Conservation (phyloP, 2,329 filamentous ascomycete genomes). For the Chaetomium sp. region DNA sequence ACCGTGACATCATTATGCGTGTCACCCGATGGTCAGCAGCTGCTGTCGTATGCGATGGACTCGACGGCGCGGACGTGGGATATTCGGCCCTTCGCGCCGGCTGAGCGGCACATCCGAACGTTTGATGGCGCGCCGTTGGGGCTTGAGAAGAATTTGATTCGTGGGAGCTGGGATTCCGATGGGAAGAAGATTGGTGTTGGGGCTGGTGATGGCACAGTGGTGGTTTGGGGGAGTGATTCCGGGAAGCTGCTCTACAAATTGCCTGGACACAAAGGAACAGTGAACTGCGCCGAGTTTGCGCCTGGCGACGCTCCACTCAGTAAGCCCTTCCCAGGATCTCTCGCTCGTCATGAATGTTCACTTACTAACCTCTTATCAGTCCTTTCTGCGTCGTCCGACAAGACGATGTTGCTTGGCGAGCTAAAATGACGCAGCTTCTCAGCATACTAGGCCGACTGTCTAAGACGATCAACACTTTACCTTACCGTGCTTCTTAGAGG, state of each 20-base stretch:
- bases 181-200: slow-evolving; percentile 85
- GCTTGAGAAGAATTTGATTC: slow-evolving; percentile 84
- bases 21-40: slow-evolving; percentile 86
- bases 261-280: slow-evolving; percentile 88
- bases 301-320: slow-evolving; percentile 78
- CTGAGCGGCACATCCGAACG: slow-evolving; percentile 75
- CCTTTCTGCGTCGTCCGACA: slow-evolving; percentile 83
- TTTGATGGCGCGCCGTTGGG: slow-evolving; percentile 88
- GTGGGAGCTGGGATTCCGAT: slow-evolving; percentile 81
- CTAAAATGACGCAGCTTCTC: slow-evolving; percentile 48
- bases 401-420: slow-evolving; percentile 77
- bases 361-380: slow-evolving; percentile 52
- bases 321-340: slow-evolving; percentile 45
- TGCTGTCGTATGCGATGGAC: slow-evolving; percentile 90
- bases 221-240: slow-evolving; percentile 84
- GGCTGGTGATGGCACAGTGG: slow-evolving; percentile 81
- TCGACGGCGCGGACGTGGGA: slow-evolving; percentile 94
- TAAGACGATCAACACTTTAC: too few relatives aligned
- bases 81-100: slow-evolving; percentile 86
- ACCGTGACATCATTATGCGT: slow-evolving; percentile 84
- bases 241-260: slow-evolving; percentile 92
- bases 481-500: too few relatives aligned
- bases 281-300: slow-evolving; percentile 90
- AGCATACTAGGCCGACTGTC: background rate
- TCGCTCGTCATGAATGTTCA: background rate